Evolutionary conservation across 805 yeast species (phyloP).

Genomic region (Nakazawaea ernobii): DNA sequence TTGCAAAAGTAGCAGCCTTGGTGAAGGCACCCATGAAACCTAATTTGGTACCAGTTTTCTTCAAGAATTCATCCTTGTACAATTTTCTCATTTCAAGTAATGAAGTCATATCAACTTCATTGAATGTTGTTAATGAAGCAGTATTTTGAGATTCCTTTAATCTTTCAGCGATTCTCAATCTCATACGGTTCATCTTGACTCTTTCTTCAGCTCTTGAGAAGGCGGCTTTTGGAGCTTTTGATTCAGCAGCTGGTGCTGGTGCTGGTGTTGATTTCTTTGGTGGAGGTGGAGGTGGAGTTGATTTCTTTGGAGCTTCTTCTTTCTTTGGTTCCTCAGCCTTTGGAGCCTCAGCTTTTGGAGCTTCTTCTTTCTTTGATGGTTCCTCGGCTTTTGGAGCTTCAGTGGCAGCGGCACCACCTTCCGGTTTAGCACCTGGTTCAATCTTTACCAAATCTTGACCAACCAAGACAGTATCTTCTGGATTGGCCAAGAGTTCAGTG

Average conservation of each 20-base stretch:
- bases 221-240: conserved; percentile 30
- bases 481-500: conserved; percentile 71
- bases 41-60: conserved; percentile 88
- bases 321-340: conserved; percentile 22
- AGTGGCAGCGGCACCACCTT: conserved; percentile 39
- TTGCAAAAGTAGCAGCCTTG: conserved; percentile 87
- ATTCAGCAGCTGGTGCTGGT: conserved; percentile 28
- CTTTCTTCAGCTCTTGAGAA: conserved; percentile 84
- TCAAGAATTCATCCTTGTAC: conserved; percentile 94
- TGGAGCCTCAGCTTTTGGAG: conserved; percentile 17
- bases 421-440: conserved; percentile 73
- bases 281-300: conserved; percentile 1
- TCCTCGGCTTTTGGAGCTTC: conserved; percentile 24
- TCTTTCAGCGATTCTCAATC: conserved; percentile 97
- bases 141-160: conserved; percentile 99
- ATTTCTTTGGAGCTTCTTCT: conserved; percentile 19
- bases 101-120: conserved; percentile 95
- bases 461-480: conserved; percentile 92
- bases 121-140: conserved; percentile 95
- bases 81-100: conserved; percentile 90
- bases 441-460: conserved; percentile 89
- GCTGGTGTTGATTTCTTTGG: conserved; percentile 17
- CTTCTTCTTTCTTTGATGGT: conserved; percentile 24
- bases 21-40: conserved; percentile 99
- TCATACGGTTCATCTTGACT: conserved; percentile 99